A percentile compares a stretch with the other conserved stretches of the same genome.
phyloP scores from a whole-genome alignment of 306 rosid genomes.

The Carpinus viminea region DNA sequence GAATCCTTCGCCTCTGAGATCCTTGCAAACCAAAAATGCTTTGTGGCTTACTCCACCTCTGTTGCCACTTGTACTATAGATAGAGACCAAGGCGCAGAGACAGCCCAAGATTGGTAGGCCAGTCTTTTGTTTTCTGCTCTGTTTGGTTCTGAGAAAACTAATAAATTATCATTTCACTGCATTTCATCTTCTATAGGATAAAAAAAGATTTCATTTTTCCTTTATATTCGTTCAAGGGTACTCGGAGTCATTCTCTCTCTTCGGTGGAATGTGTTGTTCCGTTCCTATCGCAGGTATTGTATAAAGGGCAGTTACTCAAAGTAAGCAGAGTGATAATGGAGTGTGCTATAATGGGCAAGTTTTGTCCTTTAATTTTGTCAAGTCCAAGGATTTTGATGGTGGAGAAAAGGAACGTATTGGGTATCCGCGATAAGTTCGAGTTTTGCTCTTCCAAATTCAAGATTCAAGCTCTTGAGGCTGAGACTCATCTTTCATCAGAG shows the following conservation, averaged over 20 bases:
- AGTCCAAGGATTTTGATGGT: background rate
- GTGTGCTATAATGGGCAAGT: constrained; percentile 9
- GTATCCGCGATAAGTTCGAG: background rate
- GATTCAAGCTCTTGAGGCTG: constrained; percentile 6
- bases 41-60: no score
- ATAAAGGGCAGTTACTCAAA: background rate
- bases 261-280: background rate
- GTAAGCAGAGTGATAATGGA: constrained; percentile 6
- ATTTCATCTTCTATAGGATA: background rate
- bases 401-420: background rate
- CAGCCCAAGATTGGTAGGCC: background rate
- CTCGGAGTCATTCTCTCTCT: background rate
- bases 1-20: background rate
- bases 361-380: background rate
- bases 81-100: no score
- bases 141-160: background rate
- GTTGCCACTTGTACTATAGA: no score
- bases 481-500: constrained; percentile 4
- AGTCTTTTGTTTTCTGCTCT: background rate
- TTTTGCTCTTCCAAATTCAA: constrained; percentile 10
- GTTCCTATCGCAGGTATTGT: background rate
- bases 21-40: background rate
- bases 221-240: background rate
- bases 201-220: background rate
- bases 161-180: background rate